Evolutionary conservation across 1,284 basidiomycete species (phyloP).

Genomic region (Cryptococcus jaspeensis): DNA sequence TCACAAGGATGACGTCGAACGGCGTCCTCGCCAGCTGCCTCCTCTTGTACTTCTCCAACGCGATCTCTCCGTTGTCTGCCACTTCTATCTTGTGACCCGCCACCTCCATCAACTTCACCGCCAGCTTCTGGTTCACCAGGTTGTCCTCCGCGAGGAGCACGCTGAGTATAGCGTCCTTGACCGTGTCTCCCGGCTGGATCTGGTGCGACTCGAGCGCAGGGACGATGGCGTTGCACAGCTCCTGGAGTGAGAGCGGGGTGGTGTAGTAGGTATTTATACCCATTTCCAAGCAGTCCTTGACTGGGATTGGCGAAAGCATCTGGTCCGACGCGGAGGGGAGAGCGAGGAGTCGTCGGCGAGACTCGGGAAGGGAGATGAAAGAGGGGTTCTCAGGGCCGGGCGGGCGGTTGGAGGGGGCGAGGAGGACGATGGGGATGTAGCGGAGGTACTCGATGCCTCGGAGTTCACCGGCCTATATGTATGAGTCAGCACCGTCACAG

Average conservation of each 20-base stretch:
- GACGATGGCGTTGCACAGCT: constrained; percentile 87
- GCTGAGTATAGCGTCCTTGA: constrained; percentile 84
- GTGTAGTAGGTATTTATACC: constrained; percentile 58
- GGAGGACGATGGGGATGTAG: constrained; percentile 95
- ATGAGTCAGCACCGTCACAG: constrained; percentile 1
- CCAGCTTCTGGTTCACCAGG: constrained; percentile 88
- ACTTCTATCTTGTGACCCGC: constrained; percentile 96
- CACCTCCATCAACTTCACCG: constrained; percentile 95
- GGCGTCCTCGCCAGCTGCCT: constrained; percentile 55
- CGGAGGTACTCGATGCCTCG: constrained; percentile 91
- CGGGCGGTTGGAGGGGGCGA: constrained; percentile 60
- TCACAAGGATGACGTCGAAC: constrained; percentile 81
- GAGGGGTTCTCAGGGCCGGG: constrained; percentile 40
- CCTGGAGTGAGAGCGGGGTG: constrained; percentile 82
- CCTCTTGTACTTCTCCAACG: constrained; percentile 48
- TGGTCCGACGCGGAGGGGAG: constrained; percentile 43
- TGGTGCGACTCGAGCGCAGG: constrained; percentile 92
- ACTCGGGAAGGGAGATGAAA: constrained; percentile 48
- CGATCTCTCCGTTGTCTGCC: constrained; percentile 86
- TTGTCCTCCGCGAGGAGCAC: constrained; percentile 99
- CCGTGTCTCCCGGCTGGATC: constrained; percentile 71
- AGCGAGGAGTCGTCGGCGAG: constrained; percentile 41
- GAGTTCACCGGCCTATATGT: constrained; percentile 72
- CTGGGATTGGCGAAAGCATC: constrained; percentile 47
- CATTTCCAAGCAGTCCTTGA: constrained; percentile 52